These are phyloP conservation scores for Albifimbria verrucaria DNA, from an alignment of 2,329 filamentous ascomycete genomes.

Conservation along the genomic window DNA sequence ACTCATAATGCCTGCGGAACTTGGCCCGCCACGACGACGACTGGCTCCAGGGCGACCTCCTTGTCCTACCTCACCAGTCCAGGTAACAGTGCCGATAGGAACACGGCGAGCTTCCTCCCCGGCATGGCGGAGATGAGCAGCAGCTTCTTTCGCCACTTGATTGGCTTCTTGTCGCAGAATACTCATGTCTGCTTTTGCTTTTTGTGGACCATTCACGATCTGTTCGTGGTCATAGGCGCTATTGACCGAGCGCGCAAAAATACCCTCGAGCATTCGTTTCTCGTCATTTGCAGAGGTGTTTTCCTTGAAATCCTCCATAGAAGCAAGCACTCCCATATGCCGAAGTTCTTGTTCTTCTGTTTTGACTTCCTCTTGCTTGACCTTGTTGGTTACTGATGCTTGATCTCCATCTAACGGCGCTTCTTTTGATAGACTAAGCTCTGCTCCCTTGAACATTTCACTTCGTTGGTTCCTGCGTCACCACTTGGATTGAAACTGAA, in stretches of 20 bases:
- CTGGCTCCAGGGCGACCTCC: conserved; percentile 65
- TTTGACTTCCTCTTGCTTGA: conserved; percentile 9
- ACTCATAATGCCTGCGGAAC: conserved; percentile 52
- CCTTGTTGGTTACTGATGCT: background rate
- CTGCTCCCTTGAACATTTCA: conserved; percentile 81
- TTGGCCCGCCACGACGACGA: conserved; percentile 49
- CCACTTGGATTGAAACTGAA: conserved; percentile 67
- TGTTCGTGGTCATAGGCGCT: conserved; percentile 92
- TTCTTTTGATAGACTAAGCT: conserved; percentile 47
- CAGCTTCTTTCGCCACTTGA: conserved; percentile 73
- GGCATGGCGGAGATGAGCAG: conserved; percentile 69
- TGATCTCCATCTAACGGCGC: conserved; percentile 4
- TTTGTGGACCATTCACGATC: conserved; percentile 75
- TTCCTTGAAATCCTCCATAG: conserved; percentile 60
- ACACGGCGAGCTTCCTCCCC: conserved; percentile 68
- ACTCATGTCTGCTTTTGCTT: conserved; percentile 68
- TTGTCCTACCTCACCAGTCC: conserved; percentile 83
- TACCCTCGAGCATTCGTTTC: conserved; percentile 79
- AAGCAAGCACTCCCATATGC: conserved; percentile 58
- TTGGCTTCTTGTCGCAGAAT: conserved; percentile 82
- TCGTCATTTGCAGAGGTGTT: conserved; percentile 55
- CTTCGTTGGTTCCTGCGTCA: conserved; percentile 64
- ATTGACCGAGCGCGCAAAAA: conserved; percentile 85
- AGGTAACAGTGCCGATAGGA: conserved; percentile 83
- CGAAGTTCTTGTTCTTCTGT: conserved; percentile 43